Evolutionary conservation across 306 rosid genomes (phyloP), one percentile per base, ranked within the genome.

Genomic region (Corylus americana): DNA sequence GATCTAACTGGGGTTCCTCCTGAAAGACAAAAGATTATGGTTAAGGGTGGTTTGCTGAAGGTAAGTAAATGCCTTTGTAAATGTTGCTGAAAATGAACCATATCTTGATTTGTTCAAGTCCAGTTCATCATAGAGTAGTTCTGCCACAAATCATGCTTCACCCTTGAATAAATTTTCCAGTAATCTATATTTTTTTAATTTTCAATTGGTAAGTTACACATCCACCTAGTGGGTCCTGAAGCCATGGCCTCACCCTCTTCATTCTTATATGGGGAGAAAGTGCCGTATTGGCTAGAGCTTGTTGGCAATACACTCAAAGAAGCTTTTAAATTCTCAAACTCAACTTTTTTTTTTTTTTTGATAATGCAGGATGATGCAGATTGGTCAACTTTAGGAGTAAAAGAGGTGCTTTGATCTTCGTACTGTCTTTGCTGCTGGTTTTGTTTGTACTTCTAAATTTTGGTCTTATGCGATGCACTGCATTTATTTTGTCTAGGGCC

Each of bases 21-120:
- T 44, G 98, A 93, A 79, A 96, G 99, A 80, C 99, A 93, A 84
- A 96, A 96, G 55, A 93, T 96, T 79, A 96, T 96, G 99, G 97
- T 96, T 53, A 96, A 96, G 88, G 99, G 99, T 81, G 99, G 98
- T 78, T 82, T 96, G 77, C 75, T 96, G 83, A 96, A 96, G 97
- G 99, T 91, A 75, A 80, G 77, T 77, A 58, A 75, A 72, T 73
- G 72, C 7, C 50, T 67, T 67, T 67, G 51, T 67, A 8, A 18
- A 39, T 18, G 72, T 18, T 63, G 70, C 70, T 79, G 27, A 73
- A 71, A 1, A 45, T 55, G 18, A 48, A 44, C 47, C 62, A 18
- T 55, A 8, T 27, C n/a, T 71, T 70, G 17, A 67, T 67, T n/a
- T 67, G 16, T 67, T 39, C 29, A 67, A 67, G 42, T 67, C 48